These are phyloP conservation scores for Prunus mira DNA, from an alignment of 306 rosid genomes.

Conservation along the genomic window DNA sequence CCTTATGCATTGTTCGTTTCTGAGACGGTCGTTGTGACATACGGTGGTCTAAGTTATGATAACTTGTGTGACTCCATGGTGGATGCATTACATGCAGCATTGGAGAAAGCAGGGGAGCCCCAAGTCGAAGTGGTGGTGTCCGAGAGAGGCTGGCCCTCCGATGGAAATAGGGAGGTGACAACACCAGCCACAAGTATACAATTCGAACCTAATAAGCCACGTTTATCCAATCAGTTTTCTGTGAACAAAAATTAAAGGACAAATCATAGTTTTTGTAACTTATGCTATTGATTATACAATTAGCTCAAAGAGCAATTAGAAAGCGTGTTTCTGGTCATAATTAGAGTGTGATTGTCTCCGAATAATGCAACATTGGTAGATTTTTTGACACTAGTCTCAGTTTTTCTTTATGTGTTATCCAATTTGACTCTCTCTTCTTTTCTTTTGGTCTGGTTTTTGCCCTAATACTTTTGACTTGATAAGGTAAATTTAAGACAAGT, in stretches of 20 bases:
- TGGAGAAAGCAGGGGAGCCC: background rate
- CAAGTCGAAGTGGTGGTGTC: too few species aligned
- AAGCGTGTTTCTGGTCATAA: background rate
- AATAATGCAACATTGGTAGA: background rate
- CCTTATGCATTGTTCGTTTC: background rate
- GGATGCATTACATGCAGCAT: background rate
- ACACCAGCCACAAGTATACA: too few species aligned
- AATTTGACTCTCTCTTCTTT: too few species aligned
- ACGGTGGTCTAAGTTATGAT: background rate
- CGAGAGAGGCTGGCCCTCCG: too few species aligned
- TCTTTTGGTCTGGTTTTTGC: too few species aligned
- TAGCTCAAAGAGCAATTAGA: background rate
- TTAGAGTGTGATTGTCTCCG: background rate
- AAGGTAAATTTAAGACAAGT: too few species aligned
- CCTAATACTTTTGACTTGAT: too few species aligned
- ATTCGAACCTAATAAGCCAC: too few species aligned
- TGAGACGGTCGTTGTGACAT: background rate
- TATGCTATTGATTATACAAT: background rate
- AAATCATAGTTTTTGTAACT: background rate
- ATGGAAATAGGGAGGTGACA: too few species aligned
- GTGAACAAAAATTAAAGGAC: background rate
- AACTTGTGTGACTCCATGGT: background rate
- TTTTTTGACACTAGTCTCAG: background rate
- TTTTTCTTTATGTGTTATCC: too few species aligned
- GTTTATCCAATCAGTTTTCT: background rate